These are phyloP conservation scores for Neopestalotiopsis sp. DNA, from an alignment of 2,329 filamentous ascomycete genomes.

Conservation along the genomic window DNA sequence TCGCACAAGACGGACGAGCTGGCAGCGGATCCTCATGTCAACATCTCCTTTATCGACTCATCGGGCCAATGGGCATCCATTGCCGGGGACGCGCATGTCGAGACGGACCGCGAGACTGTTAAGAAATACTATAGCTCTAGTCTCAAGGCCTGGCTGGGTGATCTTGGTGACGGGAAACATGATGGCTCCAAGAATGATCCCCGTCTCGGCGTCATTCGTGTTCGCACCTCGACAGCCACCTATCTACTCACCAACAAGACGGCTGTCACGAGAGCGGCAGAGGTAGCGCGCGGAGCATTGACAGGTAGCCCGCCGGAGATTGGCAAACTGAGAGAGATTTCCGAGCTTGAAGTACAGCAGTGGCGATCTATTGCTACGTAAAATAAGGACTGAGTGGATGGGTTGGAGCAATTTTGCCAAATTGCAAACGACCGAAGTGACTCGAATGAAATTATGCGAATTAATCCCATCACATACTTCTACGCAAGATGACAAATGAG, in stretches of 20 bases:
- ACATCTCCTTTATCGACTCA: conserved; percentile 79
- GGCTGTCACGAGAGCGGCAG: conserved; percentile 66
- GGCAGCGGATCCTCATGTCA: conserved; percentile 73
- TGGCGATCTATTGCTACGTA: conserved; percentile 51
- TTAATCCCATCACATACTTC: too few species aligned
- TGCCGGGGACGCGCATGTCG: conserved; percentile 71
- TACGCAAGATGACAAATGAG: neutral
- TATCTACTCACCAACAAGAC: conserved; percentile 72
- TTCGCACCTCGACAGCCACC: conserved; percentile 75
- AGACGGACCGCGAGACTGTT: conserved; percentile 72
- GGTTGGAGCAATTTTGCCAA: neutral
- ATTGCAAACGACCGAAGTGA: neutral
- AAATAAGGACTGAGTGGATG: neutral
- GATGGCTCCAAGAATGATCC: conserved; percentile 84
- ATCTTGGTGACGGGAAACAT: conserved; percentile 82
- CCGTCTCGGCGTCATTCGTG: conserved; percentile 79
- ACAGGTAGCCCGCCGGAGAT: conserved; percentile 74
- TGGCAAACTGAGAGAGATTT: conserved; percentile 79
- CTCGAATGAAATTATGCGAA: neutral
- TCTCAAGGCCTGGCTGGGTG: conserved; percentile 88
- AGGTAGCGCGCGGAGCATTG: conserved; percentile 77
- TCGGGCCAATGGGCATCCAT: conserved; percentile 87
- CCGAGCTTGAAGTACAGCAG: conserved; percentile 66
- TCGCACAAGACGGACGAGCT: conserved; percentile 88
- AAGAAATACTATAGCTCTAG: conserved; percentile 76